Percentiles rank a stretch among this genome's conserved stretches.
Conservation (phyloP, 2,329 filamentous ascomycete species). For the Cladosporium halotolerans region DNA sequence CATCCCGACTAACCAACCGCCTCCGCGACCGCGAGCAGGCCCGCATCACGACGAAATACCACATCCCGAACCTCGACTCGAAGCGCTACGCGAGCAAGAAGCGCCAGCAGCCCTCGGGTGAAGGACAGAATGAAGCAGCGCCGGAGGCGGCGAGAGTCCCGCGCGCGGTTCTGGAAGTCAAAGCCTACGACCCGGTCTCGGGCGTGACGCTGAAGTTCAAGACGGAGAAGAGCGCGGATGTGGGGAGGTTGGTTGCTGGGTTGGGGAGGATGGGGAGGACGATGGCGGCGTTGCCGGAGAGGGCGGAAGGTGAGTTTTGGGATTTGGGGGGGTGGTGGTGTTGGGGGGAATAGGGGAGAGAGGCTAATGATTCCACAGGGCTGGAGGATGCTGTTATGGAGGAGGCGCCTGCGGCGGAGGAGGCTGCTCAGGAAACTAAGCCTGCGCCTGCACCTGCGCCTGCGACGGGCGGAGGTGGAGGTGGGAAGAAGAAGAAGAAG, state of each 20-base stretch:
- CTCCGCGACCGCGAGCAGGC: too few relatives aligned
- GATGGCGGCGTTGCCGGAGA: slow-evolving; percentile 47
- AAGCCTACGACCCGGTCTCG: slow-evolving; percentile 78
- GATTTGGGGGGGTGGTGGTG: too few relatives aligned
- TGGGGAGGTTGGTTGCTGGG: slow-evolving; percentile 70
- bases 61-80: slow-evolving; percentile 44
- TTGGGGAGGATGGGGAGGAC: slow-evolving; percentile 68
- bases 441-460: slow-evolving; percentile 14
- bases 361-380: not conserved
- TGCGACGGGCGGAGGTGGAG: slow-evolving; percentile 29
- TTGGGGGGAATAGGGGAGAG: too few relatives aligned
- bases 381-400: slow-evolving; percentile 29
- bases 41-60: slow-evolving; percentile 88
- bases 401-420: slow-evolving; percentile 20
- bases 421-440: slow-evolving; percentile 10
- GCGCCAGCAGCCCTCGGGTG: slow-evolving; percentile 20
- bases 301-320: slow-evolving; percentile 29
- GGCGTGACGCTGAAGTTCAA: slow-evolving; percentile 85
- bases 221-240: slow-evolving; percentile 86
- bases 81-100: slow-evolving; percentile 26
- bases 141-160: slow-evolving; percentile 42
- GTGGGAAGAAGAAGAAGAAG: slow-evolving; percentile 46
- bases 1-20: too few relatives aligned
- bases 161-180: slow-evolving; percentile 69
- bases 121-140: slow-evolving; percentile 25